phyloP scores from a whole-genome alignment of 441 rosid species.

The Populus tomentosa region DNA sequence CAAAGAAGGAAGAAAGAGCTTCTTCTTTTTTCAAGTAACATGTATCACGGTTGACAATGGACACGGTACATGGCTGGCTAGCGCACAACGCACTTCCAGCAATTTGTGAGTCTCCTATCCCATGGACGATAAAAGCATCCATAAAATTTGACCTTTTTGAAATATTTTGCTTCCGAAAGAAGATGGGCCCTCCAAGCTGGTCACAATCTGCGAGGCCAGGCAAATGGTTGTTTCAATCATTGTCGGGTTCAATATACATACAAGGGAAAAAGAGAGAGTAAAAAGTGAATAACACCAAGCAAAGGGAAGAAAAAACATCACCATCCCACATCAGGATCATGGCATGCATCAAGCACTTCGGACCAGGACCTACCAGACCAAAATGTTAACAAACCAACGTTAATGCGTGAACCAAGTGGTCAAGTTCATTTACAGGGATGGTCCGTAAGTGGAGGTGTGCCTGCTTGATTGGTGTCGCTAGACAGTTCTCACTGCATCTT shows the following conservation, averaged over 20 bases:
- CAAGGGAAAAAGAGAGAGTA: not conserved
- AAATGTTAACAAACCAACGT: not conserved
- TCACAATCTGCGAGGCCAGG: conserved; percentile 27
- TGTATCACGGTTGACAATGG: conserved; percentile 20
- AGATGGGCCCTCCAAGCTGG: conserved; percentile 25
- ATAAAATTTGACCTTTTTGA: not conserved
- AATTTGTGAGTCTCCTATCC: not conserved
- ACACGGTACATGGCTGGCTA: conserved; percentile 15
- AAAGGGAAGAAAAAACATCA: not conserved
- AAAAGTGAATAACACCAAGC: not conserved
- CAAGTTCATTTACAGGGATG: conserved; percentile 14
- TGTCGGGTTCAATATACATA: not conserved
- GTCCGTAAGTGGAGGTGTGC: conserved; percentile 15
- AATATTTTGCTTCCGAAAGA: not conserved
- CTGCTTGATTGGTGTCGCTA: conserved; percentile 7
- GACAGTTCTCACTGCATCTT: not conserved
- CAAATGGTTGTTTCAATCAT: conserved; percentile 33
- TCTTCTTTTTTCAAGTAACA: not conserved
- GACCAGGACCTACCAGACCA: conserved; percentile 1
- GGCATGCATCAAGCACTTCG: not conserved
- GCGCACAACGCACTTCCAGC: conserved; percentile 14
- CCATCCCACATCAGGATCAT: not conserved
- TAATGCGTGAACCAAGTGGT: conserved; percentile 6
- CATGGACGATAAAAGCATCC: not conserved
- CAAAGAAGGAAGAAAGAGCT: not conserved